phyloP scores from a whole-genome alignment of 2,329 filamentous ascomycete genomes.

The Fusarium secorum region DNA sequence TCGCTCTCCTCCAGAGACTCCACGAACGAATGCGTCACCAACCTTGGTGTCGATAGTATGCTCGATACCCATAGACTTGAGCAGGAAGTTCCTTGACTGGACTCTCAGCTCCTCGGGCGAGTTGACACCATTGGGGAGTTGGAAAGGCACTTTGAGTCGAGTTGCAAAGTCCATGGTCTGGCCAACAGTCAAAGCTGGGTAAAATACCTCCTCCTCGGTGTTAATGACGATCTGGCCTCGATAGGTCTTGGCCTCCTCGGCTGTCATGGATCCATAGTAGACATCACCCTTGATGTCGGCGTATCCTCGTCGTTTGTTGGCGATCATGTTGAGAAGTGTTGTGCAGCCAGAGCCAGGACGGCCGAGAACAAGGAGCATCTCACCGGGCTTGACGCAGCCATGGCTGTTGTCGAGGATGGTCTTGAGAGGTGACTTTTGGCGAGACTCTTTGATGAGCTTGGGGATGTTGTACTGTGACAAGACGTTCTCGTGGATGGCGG shows the following conservation, averaged over 20 bases:
- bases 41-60: slow-evolving; percentile 72
- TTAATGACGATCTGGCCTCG: slow-evolving; percentile 71
- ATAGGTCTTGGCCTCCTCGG: slow-evolving; percentile 58
- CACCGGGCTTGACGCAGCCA: slow-evolving; percentile 75
- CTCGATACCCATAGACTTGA: slow-evolving; percentile 63
- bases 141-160: slow-evolving; percentile 62
- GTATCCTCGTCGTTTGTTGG: slow-evolving; percentile 70
- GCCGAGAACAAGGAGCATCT: slow-evolving; percentile 75
- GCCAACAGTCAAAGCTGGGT: slow-evolving; percentile 74
- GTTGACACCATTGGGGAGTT: slow-evolving; percentile 54
- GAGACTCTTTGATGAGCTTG: slow-evolving; percentile 60
- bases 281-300: slow-evolving; percentile 66
- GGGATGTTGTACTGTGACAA: slow-evolving; percentile 65
- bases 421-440: slow-evolving; percentile 64
- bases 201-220: slow-evolving; percentile 71
- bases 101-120: slow-evolving; percentile 55
- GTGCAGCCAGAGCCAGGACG: slow-evolving; percentile 75
- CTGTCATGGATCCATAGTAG: slow-evolving; percentile 61
- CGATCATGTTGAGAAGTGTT: slow-evolving; percentile 72
- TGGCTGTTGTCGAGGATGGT: slow-evolving; percentile 71
- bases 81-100: slow-evolving; percentile 61
- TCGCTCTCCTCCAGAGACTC: slow-evolving; percentile 73
- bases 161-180: slow-evolving; percentile 77
- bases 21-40: slow-evolving; percentile 70
- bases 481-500: slow-evolving; percentile 72